Evolutionary conservation across 805 yeast genomes (phyloP), one percentile per base, ranked within the genome.

Genomic region (Grigorovia yakushimaensis): DNA sequence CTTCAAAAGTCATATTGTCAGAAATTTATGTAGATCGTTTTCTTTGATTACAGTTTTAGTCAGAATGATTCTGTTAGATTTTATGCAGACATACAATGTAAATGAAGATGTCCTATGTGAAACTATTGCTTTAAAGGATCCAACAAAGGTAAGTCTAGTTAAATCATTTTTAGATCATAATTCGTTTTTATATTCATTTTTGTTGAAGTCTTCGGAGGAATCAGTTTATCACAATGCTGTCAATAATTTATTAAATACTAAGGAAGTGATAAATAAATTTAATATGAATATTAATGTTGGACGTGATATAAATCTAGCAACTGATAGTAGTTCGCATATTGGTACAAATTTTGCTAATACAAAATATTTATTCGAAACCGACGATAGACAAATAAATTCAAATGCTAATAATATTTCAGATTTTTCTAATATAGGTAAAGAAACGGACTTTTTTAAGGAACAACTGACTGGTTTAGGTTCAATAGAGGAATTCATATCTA

Each of bases 41-140:
- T 46, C 52, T 11, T 35, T 51, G 37, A 24, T 47, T 4, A 21
- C 44, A 24, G 23, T 49, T 7, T 30, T 49, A 8, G 35, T 44
- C 4, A 35, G 54, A 27, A 30, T 51, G 1, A 13, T 44, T 19
- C 35, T 42, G 39, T 22, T 41, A 8, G 22, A 44, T 17, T 44
- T 36, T 39, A 40, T 47, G 38, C 23, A 24, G 17, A 13, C 17
- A 19, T 5, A 44, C 30, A 41, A 43, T 19, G 11, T 80, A 48
- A 83, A 88, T 1, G 69, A 76, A 2, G 71, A 68, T n/a, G 89
- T 84, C 60, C 69, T 87, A 41, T 65, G 70, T 49, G 79, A 82
- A 53, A 76, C 82, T 54, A 77, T 82, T 58, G 70, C 72, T 46
- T 81, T 78, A 58, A 71, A 85, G 52, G 87, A 91, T 10, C n/a